Percentiles rank a stretch among this genome's conserved stretches.
Conservation (phyloP, 768 basidiomycete species). For the Fomitopsis serialis region DNA sequence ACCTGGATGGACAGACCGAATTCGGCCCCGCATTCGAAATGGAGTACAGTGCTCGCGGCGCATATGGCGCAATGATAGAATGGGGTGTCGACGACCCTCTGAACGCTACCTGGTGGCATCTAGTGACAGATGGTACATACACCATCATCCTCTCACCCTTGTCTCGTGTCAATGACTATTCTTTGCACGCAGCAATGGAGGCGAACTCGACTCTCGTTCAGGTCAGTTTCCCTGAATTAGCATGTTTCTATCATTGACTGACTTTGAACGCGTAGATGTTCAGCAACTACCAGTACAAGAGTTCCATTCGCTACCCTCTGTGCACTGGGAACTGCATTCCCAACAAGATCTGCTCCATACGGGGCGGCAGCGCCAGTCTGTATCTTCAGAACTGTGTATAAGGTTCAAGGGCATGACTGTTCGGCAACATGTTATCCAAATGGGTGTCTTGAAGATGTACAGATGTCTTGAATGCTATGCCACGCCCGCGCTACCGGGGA, state of each 20-base stretch:
- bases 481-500: too few species aligned
- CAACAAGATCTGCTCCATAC: slow-evolving; percentile 70
- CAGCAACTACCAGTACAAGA: slow-evolving; percentile 63
- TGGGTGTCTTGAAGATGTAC: too few species aligned
- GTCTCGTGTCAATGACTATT: neutral
- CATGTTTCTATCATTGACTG: neutral
- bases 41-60: slow-evolving; percentile 65
- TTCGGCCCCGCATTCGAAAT: slow-evolving; percentile 51
- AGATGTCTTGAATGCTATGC: too few species aligned
- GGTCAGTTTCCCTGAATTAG: slow-evolving; percentile 26
- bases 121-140: slow-evolving; percentile 58
- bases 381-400: too few species aligned
- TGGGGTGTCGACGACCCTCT: slow-evolving; percentile 62
- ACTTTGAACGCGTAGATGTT: slow-evolving; percentile 55
- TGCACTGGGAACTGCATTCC: slow-evolving; percentile 54
- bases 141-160: too few species aligned
- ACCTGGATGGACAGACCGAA: slow-evolving; percentile 46
- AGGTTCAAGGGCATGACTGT: too few species aligned
- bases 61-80: slow-evolving; percentile 51
- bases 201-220: slow-evolving; percentile 47
- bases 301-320: slow-evolving; percentile 41
- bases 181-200: slow-evolving; percentile 48
- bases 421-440: too few species aligned
- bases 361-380: slow-evolving; percentile 65
- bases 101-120: slow-evolving; percentile 81